Percentiles rank a stretch among this genome's conserved stretches.
Evolutionary conservation across 805 yeast genomes (phyloP).

Genomic region (Sungouiozyma ichnusensis): DNA sequence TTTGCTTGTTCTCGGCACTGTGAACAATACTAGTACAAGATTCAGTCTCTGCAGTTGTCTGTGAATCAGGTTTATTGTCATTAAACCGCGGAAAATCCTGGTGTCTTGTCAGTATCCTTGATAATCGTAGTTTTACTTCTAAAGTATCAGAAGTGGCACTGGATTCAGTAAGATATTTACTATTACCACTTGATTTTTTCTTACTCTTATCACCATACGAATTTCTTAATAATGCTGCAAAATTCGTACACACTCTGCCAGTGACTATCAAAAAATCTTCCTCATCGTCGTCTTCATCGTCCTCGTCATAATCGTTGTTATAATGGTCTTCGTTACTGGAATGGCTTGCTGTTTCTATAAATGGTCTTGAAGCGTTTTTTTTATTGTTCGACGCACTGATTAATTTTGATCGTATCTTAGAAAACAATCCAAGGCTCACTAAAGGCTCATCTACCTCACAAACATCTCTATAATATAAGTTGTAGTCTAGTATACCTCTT

Average conservation of each 20-base stretch:
- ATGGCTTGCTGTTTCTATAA: neutral
- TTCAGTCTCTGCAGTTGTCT: neutral
- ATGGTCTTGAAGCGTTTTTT: neutral
- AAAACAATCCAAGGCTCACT: conserved; percentile 27
- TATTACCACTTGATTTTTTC: conserved; percentile 5
- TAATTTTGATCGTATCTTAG: conserved; percentile 21
- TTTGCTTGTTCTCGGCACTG: neutral
- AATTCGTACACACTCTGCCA: conserved; percentile 30
- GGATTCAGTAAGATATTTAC: neutral
- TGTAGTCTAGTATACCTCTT: conserved; percentile 19
- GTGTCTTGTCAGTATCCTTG: conserved; percentile 14
- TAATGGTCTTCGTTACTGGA: neutral
- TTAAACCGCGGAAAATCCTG: neutral
- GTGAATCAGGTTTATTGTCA: neutral
- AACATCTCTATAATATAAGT: conserved; percentile 26
- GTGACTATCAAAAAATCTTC: conserved; percentile 19
- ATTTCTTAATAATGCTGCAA: conserved; percentile 24
- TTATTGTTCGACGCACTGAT: conserved; percentile 1
- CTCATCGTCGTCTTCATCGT: conserved; percentile 13
- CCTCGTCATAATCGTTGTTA: conserved; percentile 3
- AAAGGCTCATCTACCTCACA: conserved; percentile 29
- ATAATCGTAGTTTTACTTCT: conserved; percentile 26
- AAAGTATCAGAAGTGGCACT: conserved; percentile 19
- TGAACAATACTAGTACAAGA: too few species aligned
- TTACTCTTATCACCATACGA: conserved; percentile 15